Base-by-base conservation (phyloP, 768 basidiomycete genomes). In the Panellus pusillus region DNA sequence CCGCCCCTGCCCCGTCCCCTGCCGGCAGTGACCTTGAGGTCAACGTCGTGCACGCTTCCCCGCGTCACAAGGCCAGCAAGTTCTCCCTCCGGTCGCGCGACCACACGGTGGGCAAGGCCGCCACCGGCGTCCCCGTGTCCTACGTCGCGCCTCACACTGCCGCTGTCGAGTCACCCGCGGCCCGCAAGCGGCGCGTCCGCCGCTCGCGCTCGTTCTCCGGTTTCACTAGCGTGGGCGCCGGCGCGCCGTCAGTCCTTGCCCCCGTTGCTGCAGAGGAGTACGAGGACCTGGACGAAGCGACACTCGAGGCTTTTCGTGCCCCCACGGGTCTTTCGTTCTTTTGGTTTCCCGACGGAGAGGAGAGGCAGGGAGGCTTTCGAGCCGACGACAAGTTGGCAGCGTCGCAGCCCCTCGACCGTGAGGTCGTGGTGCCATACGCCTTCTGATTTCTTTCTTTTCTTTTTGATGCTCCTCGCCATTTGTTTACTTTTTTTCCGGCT, bases 191-290 rank as follows among this genome's bases (percentile, higher is more conserved):
- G 11, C 55, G 45, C 27, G 50, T 48, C 11, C 50, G 55, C 31
- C 55, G 49, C 50, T 56, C 55, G 38, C 55, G 50, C 39, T 56
- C 55, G 24, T 56, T 56, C 50, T 56, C 55, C 3, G 55, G 55
- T n/a, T 56, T 56, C 50, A 56, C 55, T 18, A 51, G 39, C 49
- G 50, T 24, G 24, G 24, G n/a, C n/a, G n/a, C 24, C 24, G 24
- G 6, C 24, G 24, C 3, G 24, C 6, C 24, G 3, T 24, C 24
- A 24, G 6, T 2, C 24, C 24, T 24, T 24, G 2, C 24, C 24
- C 2, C 24, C 24, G 6, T 24, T 24, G 3, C 24, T 3, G 37
- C 20, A 6, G 49, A 42, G 19, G 14, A 5, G 2, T 35, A 39
- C 15, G 39, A 35, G 49, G 50, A 44, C 3, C 12, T 50, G 4